Conservation (phyloP, 768 basidiomycete genomes). For the Pilatotrama ljubarskyi region DNA sequence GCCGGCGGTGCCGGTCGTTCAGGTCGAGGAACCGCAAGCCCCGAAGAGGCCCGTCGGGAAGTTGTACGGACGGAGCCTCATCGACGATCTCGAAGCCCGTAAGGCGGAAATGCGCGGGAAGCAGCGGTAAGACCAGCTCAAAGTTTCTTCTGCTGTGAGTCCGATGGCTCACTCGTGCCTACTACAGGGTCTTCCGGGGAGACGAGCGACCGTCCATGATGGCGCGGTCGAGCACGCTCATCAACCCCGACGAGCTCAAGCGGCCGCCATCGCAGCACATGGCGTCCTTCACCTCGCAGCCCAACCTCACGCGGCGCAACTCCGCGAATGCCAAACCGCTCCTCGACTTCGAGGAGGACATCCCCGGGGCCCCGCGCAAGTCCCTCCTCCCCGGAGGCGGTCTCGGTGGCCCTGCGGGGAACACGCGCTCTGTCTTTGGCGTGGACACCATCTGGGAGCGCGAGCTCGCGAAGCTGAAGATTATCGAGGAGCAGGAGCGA, state of each 20-base stretch:
- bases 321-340: slow-evolving; percentile 64
- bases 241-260: slow-evolving; percentile 66
- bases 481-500: slow-evolving; percentile 72
- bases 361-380: slow-evolving; percentile 35
- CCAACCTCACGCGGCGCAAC: slow-evolving; percentile 44
- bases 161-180: slow-evolving; percentile 7
- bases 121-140: slow-evolving; percentile 63
- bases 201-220: slow-evolving; percentile 94
- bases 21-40: slow-evolving; percentile 22
- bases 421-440: slow-evolving; percentile 83
- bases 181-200: slow-evolving; percentile 78
- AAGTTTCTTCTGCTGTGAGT: not conserved
- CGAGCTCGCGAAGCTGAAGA: slow-evolving; percentile 77
- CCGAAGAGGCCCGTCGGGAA: slow-evolving; percentile 68
- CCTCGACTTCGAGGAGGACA: slow-evolving; percentile 60
- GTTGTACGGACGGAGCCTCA: slow-evolving; percentile 84
- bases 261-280: slow-evolving; percentile 49
- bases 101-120: slow-evolving; percentile 82
- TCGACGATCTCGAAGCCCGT: slow-evolving; percentile 84
- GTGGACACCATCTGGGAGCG: slow-evolving; percentile 92
- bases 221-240: slow-evolving; percentile 74
- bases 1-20: slow-evolving; percentile 32
- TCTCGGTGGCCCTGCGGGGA: slow-evolving; percentile 26
- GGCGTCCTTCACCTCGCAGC: slow-evolving; percentile 45
- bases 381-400: slow-evolving; percentile 32